Conservation (phyloP, 352 stramenopile genomes). For the Phytophthora palmivora region DNA sequence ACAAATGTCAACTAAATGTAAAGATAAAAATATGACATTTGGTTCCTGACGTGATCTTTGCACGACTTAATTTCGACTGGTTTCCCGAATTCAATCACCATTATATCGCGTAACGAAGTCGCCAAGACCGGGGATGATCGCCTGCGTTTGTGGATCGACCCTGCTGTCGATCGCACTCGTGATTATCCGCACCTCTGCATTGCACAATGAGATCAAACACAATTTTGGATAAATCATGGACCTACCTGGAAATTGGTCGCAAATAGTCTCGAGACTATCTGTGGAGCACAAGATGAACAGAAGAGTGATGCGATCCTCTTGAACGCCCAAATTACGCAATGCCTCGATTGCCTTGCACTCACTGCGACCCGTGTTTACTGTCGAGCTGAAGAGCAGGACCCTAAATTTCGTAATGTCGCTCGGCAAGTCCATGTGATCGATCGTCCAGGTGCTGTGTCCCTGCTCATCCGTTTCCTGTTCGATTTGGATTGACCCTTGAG, state of each 20-base stretch:
- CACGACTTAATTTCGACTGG: too few species aligned
- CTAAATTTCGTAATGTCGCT: conserved; percentile 30
- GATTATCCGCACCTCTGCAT: conserved; percentile 38
- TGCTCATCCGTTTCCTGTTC: conserved; percentile 12
- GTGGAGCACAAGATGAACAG: conserved; percentile 39
- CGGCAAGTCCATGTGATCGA: conserved; percentile 44
- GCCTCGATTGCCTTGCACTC: conserved; percentile 45
- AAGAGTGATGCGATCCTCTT: conserved; percentile 42
- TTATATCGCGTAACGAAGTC: conserved; percentile 59
- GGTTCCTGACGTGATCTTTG: too few species aligned
- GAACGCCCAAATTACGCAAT: conserved; percentile 31
- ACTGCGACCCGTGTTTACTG: conserved; percentile 25
- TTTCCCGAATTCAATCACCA: conserved; percentile 1
- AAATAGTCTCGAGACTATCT: conserved; percentile 37
- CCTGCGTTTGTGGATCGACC: conserved; percentile 25
- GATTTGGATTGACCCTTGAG: conserved; percentile 41
- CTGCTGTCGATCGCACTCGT: conserved; percentile 43
- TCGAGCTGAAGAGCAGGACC: conserved; percentile 48
- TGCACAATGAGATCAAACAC: neutral
- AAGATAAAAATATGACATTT: too few species aligned
- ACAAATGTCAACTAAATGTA: conserved; percentile 10
- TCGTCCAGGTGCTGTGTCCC: conserved; percentile 4
- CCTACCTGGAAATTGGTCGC: conserved; percentile 46
- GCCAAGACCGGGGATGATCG: conserved; percentile 40
- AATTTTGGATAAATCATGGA: neutral